Base-by-base conservation (phyloP, 805 yeast genomes). In the Hanseniaspora occidentalis region DNA sequence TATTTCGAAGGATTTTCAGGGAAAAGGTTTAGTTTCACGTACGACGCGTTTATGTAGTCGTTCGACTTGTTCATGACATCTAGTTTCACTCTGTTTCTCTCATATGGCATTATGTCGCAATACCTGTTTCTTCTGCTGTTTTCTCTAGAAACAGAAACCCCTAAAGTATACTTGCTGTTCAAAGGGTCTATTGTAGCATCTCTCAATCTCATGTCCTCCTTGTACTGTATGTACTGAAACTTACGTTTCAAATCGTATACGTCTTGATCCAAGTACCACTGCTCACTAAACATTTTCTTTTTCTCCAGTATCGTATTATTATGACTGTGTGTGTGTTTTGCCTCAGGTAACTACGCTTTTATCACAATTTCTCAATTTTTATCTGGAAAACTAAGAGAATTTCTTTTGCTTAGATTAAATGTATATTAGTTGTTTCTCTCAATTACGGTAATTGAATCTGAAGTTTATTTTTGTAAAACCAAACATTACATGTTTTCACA, bases 11-110 rank as follows among this genome's bases (percentile, higher is more conserved):
- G 31, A 14, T 50, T 46, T 31, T 52, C 56, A 5, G 42, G 47
- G 2, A 51, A 50, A 3, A 55, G 52, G 31, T 53, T 45, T 1
- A 53, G 43, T 17, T 52, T 66, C 6, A 83, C 61, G 57, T 81
- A 75, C 0, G 94, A 82, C 0, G 96, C 96, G 61, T 86, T 88
- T 49, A 88, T 83, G 52, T 88, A 86, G 54, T 83, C 86, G 36
- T 49, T 60, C 6, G 31, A 37, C 2, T 59, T 57, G 1, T 49
- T 26, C 2, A 39, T 31, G 1, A 61, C 59, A 4, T 51, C 45
- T 10, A 77, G 56, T 25, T 51, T 54, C 2, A 77, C 78, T 27
- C 84, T 55, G 31, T 71, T 75, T 41, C 64, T 60, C 49, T 81
- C 84, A 64, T 70, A 82, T 1, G 92, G 85, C 34, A 75, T 56